Evolutionary conservation across 805 yeast species (phyloP), one percentile per base, ranked within the genome.

Genomic region (Spathaspora sp.): DNA sequence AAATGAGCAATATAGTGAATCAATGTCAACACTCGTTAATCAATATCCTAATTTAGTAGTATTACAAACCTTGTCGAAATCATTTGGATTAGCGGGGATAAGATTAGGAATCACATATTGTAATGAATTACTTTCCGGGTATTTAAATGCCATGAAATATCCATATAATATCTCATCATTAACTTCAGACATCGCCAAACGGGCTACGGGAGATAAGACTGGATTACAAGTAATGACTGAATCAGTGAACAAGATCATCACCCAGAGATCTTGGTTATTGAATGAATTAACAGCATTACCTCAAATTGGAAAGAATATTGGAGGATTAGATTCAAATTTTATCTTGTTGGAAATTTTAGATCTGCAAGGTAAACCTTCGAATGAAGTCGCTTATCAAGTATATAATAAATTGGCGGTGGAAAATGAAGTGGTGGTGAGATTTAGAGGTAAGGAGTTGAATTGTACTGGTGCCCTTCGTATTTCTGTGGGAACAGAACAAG

Each of bases 1-100:
- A 5, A 44, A 57, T n/a, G 51, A 44, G 7, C 35, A 48, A 2
- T 48, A 52, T 45, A 57, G 64, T 42, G 51, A 57, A 35, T 88
- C 97, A 0, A 65, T 85, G 58, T 78, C 91, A 9, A 87, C 96
- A 0, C 72, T 87, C 55, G 98, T 91, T 2, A 89, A 84, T 66
- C 78, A 85, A 60, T 83, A 85, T 68, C 92, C 92, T 26, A 89
- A 91, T 62, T 72, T 94, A 49, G 91, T 88, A 16, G 97, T 89
- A 11, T 73, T 92, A 66, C 99, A 94, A 69, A 94, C 99, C 0
- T 69, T 94, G 40, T 91, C 97, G 17, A 94, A 94, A 65, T 86
- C 98, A 0, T 94, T 94, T 70, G 99, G 99, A 17, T 79, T 94
- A 49, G 99, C 99, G 2, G 98, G 97, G 44, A 86, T 92, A 47